Percentiles rank a stretch among this genome's conserved stretches.
Conservation (phyloP, 192 early-diverging fungal species). For the Coemansia aciculifera region DNA sequence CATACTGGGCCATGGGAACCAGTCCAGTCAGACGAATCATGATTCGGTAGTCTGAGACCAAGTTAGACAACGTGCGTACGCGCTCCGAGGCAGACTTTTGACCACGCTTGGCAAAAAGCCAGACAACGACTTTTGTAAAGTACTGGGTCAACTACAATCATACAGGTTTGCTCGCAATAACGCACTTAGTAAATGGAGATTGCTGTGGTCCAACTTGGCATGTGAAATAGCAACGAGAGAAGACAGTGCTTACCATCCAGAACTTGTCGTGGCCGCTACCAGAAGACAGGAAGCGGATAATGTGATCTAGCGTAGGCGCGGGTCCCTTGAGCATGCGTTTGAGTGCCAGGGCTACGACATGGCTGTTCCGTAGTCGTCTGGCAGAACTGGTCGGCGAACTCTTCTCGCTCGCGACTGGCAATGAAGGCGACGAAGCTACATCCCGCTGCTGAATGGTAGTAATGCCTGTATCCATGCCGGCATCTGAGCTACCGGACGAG, state of each 20-base stretch:
- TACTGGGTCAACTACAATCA: conserved; percentile 81
- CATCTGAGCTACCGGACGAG: not conserved
- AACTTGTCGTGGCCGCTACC: conserved; percentile 71
- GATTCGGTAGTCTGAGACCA: conserved; percentile 91
- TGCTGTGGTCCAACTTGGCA: not conserved
- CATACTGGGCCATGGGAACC: conserved; percentile 84
- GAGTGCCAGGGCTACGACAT: conserved; percentile 44
- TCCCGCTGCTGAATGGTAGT: not conserved
- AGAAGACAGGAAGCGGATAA: conserved; percentile 57
- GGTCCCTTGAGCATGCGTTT: conserved; percentile 54
- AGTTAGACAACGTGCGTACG: conserved; percentile 75
- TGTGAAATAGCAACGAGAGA: conserved; percentile 1
- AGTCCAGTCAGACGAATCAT: conserved; percentile 84
- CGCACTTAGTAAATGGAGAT: not conserved
- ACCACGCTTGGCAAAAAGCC: conserved; percentile 65
- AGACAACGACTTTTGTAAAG: conserved; percentile 85
- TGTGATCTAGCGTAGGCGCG: conserved; percentile 66
- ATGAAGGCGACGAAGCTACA: not conserved
- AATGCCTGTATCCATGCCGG: not conserved
- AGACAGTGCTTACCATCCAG: conserved; percentile 56
- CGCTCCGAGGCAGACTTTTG: conserved; percentile 65
- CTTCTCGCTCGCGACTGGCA: not conserved
- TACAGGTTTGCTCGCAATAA: not conserved
- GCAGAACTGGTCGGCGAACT: not conserved
- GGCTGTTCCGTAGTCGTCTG: conserved; percentile 29